Evolutionary conservation across 805 yeast species (phyloP).

Genomic region (Candida hispaniensis): DNA sequence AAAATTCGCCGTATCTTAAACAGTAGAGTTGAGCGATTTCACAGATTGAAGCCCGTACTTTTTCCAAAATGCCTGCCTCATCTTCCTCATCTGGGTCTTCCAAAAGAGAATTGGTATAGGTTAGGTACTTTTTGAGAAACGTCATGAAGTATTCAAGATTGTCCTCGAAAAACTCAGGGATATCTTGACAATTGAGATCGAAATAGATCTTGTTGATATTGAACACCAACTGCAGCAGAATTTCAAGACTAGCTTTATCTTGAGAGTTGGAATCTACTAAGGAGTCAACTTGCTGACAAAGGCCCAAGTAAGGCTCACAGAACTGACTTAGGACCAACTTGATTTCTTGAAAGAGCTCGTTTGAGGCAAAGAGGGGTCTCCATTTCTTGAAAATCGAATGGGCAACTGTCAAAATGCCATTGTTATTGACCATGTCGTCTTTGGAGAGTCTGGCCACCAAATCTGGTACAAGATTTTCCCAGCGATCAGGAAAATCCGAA

Average conservation of each 20-base stretch:
- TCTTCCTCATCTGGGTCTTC: constrained; percentile 50
- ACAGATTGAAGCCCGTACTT: constrained; percentile 69
- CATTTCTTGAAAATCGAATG: constrained; percentile 94
- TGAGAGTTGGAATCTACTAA: constrained; percentile 39
- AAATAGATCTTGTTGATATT: constrained; percentile 71
- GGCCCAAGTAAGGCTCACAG: constrained; percentile 62
- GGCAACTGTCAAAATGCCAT: constrained; percentile 82
- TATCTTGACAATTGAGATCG: constrained; percentile 94
- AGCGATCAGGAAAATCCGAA: constrained; percentile 84
- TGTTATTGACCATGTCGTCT: constrained; percentile 61
- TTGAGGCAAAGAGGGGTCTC: constrained; percentile 90
- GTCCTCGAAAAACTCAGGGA: constrained; percentile 97
- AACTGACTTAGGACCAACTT: constrained; percentile 77
- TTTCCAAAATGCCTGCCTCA: constrained; percentile 57
- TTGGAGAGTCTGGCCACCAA: constrained; percentile 53
- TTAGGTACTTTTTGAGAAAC: constrained; percentile 69
- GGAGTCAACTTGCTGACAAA: constrained; percentile 57
- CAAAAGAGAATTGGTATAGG: constrained; percentile 45
- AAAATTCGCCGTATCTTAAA: constrained; percentile 84
- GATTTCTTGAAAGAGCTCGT: constrained; percentile 79
- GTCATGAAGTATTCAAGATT: constrained; percentile 66
- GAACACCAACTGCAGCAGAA: constrained; percentile 59
- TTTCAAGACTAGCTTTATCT: constrained; percentile 41
- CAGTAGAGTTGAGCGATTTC: constrained; percentile 80
- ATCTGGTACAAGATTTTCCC: constrained; percentile 56